Percentiles rank a stretch among this genome's conserved stretches.
Evolutionary conservation across 2,329 filamentous ascomycete species (phyloP).

Genomic region (Trichophyton simii): DNA sequence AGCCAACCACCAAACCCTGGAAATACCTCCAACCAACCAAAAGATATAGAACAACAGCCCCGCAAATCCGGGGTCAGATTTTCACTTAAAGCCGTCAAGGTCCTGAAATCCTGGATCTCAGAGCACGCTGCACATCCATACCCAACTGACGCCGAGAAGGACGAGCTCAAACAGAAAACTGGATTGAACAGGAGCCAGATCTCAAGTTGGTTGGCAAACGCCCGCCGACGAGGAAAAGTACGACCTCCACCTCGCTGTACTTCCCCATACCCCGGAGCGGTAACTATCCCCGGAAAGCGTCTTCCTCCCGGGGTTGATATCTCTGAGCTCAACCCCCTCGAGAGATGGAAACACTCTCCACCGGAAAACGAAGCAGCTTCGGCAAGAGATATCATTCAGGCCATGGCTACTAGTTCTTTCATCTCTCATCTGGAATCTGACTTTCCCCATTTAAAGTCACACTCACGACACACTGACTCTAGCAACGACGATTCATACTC

Average conservation of each 20-base stretch:
- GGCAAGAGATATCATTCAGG: slow-evolving; percentile 51
- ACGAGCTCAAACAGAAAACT: slow-evolving; percentile 62
- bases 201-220: slow-evolving; percentile 85
- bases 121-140: slow-evolving; percentile 74
- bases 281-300: slow-evolving; percentile 57
- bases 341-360: slow-evolving; percentile 57
- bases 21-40: slow-evolving; percentile 16
- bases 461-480: slow-evolving; percentile 30
- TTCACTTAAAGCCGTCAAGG: slow-evolving; percentile 64
- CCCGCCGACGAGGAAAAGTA: slow-evolving; percentile 68
- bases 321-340: slow-evolving; percentile 48
- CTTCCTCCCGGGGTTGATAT: slow-evolving; percentile 39
- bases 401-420: slow-evolving; percentile 37
- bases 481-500: slow-evolving; percentile 42
- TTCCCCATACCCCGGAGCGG: slow-evolving; percentile 57
- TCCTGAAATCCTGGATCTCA: slow-evolving; percentile 73
- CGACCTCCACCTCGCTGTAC: slow-evolving; percentile 49
- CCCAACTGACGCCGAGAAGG: slow-evolving; percentile 76
- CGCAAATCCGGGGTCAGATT: slow-evolving; percentile 64
- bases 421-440: slow-evolving; percentile 22
- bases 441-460: slow-evolving; percentile 24
- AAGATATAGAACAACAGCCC: slow-evolving; percentile 27
- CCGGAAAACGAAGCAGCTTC: slow-evolving; percentile 57
- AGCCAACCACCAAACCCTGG: slow-evolving; percentile 31
- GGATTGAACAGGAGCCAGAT: slow-evolving; percentile 75